phyloP scores from a whole-genome alignment of 2,329 filamentous ascomycete genomes.

The Celoporthe dispersa region DNA sequence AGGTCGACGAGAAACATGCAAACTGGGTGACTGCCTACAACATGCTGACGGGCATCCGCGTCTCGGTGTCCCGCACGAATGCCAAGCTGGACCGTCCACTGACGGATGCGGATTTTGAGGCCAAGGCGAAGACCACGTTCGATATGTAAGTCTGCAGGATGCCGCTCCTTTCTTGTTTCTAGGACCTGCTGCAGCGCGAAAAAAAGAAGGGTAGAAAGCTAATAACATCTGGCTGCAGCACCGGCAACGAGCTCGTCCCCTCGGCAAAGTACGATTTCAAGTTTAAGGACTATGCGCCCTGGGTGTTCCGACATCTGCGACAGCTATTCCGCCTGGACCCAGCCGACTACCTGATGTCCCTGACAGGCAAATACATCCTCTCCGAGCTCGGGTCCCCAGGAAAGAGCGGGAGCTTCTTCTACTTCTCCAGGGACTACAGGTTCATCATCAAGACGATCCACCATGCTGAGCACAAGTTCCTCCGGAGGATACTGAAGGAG shows the following conservation, averaged over 20 bases:
- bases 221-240: conserved; percentile 56
- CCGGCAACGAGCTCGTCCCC: conserved; percentile 94
- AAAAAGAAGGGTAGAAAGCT: conserved; percentile 35
- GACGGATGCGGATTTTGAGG: conserved; percentile 89
- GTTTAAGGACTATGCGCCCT: conserved; percentile 99
- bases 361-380: conserved; percentile 98
- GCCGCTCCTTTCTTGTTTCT: neutral
- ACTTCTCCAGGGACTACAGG: conserved; percentile 99
- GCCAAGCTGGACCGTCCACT: conserved; percentile 92
- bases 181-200: neutral
- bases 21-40: conserved; percentile 99
- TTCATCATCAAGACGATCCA: conserved; percentile 99
- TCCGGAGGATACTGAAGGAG: conserved; percentile 82
- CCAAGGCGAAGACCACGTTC: conserved; percentile 97
- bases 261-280: conserved; percentile 99
- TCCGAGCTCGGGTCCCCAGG: conserved; percentile 96
- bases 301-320: conserved; percentile 95
- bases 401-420: conserved; percentile 99
- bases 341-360: conserved; percentile 95
- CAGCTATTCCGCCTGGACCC: conserved; percentile 89
- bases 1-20: conserved; percentile 95
- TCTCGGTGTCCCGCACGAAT: conserved; percentile 93
- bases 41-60: conserved; percentile 98
- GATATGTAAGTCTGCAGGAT: conserved; percentile 73
- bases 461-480: conserved; percentile 88